Evolutionary conservation across 78 protist species (phyloP).

Genomic region (Corallochytrium limacisporum): DNA sequence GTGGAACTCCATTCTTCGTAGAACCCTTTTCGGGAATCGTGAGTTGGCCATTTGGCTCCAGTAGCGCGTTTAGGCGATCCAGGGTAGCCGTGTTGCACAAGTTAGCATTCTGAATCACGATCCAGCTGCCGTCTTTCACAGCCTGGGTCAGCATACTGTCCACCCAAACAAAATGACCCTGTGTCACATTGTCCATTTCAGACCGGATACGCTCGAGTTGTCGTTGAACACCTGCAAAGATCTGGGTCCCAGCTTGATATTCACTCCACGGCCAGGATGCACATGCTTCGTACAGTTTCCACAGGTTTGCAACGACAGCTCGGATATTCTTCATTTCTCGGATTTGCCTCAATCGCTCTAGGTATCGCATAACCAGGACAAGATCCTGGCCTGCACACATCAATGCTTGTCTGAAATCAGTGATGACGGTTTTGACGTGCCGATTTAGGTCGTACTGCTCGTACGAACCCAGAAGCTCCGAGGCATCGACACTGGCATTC

Average conservation of each 20-base stretch:
- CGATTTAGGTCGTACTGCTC: constrained; percentile 62
- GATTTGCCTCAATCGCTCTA: too few relatives aligned
- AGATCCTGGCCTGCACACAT: too few relatives aligned
- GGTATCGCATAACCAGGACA: too few relatives aligned
- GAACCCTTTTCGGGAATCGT: constrained; percentile 82
- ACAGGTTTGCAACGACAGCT: too few relatives aligned
- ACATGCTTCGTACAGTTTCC: too few relatives aligned
- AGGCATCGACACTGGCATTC: constrained; percentile 68
- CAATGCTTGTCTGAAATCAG: too few relatives aligned
- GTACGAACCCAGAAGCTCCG: constrained; percentile 76
- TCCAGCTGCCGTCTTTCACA: constrained; percentile 82
- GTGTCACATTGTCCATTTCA: too few relatives aligned
- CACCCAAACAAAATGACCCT: constrained; percentile 70
- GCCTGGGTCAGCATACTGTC: constrained; percentile 84
- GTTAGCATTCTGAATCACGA: constrained; percentile 89
- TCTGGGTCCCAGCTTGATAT: too few relatives aligned
- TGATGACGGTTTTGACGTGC: neutral
- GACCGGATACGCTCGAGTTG: too few relatives aligned
- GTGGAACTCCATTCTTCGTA: constrained; percentile 49
- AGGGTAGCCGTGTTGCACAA: constrained; percentile 94
- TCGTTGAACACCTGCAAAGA: neutral
- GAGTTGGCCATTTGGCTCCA: constrained; percentile 87
- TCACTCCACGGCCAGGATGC: too few relatives aligned
- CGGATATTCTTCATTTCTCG: too few relatives aligned
- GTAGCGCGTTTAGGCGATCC: constrained; percentile 96